Conservation (phyloP, 805 yeast genomes). For the Myxozyma monticola region DNA sequence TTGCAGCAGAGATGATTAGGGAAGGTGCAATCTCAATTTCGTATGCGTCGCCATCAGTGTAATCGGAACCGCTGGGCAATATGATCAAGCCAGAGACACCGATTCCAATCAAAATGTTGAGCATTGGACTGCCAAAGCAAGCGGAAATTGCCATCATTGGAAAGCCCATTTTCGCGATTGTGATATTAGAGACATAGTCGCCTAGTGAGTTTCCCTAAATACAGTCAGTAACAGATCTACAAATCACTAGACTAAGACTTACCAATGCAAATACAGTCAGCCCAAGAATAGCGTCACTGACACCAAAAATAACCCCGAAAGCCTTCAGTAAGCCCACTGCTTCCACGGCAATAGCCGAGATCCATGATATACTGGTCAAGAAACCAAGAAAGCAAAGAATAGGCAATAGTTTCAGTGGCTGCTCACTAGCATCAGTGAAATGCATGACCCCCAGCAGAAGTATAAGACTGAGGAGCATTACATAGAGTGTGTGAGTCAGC, state of each 20-base stretch:
- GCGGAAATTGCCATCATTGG: slow-evolving; percentile 93
- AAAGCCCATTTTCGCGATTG: slow-evolving; percentile 77
- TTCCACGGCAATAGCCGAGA: slow-evolving; percentile 67
- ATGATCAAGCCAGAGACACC: slow-evolving; percentile 70
- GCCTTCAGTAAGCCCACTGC: slow-evolving; percentile 65
- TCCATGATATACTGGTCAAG: slow-evolving; percentile 62
- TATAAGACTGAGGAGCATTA: slow-evolving; percentile 7
- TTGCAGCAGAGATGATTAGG: slow-evolving; percentile 45
- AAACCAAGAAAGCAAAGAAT: slow-evolving; percentile 54
- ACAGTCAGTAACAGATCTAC: background rate
- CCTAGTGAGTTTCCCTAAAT: slow-evolving; percentile 80
- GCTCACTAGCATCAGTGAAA: slow-evolving; percentile 13
- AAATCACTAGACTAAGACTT: background rate
- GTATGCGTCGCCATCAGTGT: slow-evolving; percentile 29
- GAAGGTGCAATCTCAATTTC: slow-evolving; percentile 43
- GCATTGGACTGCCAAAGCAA: slow-evolving; percentile 88
- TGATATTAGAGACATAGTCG: slow-evolving; percentile 78
- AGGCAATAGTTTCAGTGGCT: slow-evolving; percentile 19
- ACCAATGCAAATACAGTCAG: slow-evolving; percentile 77
- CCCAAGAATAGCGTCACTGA: slow-evolving; percentile 81
- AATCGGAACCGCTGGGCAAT: slow-evolving; percentile 31
- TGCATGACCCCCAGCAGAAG: background rate
- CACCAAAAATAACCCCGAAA: slow-evolving; percentile 55
- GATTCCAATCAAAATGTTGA: slow-evolving; percentile 74
- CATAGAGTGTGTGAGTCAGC: slow-evolving; percentile 1